phyloP scores from a whole-genome alignment of 2,329 filamentous ascomycete species.

The Westerdykella ornata region DNA sequence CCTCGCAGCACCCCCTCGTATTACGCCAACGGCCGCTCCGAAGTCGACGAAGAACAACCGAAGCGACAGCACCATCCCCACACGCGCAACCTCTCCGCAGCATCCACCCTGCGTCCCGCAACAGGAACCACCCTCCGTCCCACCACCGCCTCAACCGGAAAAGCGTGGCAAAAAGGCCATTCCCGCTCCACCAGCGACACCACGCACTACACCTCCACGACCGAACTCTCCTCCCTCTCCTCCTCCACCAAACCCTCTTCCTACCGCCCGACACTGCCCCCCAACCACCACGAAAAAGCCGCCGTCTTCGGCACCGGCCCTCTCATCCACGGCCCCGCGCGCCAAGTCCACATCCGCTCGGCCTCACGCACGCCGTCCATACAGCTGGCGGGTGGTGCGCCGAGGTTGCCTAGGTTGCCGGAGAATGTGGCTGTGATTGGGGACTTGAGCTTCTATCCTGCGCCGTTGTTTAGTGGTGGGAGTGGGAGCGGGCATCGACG shows the following conservation, averaged over 20 bases:
- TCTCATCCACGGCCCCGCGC: constrained; percentile 4
- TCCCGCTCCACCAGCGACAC: constrained; percentile 10
- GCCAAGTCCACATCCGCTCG: constrained; percentile 4
- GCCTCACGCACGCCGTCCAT: constrained; percentile 17
- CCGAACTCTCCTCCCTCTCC: background rate
- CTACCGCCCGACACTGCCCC: too few species aligned
- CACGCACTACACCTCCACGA: constrained; percentile 1
- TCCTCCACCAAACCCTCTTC: too few species aligned
- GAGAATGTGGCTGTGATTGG: constrained; percentile 8
- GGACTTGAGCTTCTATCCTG: background rate
- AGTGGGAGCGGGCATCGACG: too few species aligned
- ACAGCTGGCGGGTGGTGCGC: background rate
- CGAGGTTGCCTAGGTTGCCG: constrained; percentile 11
- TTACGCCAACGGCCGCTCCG: constrained; percentile 9
- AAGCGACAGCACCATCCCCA: constrained; percentile 8
- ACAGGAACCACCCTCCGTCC: constrained; percentile 1
- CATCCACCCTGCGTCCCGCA: background rate
- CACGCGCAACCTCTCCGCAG: background rate
- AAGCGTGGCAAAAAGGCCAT: constrained; percentile 3
- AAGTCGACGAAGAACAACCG: constrained; percentile 17
- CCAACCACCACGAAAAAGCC: background rate
- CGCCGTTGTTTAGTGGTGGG: too few species aligned
- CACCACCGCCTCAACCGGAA: background rate
- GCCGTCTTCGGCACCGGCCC: background rate
- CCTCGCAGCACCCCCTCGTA: constrained; percentile 8